Evolutionary conservation across 1,284 basidiomycete species (phyloP).

Genomic region (Serendipita sp.): DNA sequence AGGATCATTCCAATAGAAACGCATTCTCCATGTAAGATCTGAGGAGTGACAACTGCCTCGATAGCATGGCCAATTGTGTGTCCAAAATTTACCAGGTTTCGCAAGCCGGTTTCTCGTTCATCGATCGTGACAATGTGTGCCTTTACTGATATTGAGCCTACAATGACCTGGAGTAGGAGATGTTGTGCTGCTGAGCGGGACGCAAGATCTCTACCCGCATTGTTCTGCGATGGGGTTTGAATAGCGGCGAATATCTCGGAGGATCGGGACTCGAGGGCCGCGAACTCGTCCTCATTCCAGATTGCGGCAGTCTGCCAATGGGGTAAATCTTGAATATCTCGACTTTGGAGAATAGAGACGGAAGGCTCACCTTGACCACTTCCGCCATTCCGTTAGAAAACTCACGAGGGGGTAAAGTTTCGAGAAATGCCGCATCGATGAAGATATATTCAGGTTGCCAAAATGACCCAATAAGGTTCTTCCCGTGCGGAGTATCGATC

Average conservation of each 20-base stretch:
- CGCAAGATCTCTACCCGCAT: constrained; percentile 45
- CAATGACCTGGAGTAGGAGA: constrained; percentile 64
- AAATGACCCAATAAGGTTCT: constrained; percentile 97
- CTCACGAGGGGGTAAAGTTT: constrained; percentile 83
- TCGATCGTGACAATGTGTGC: constrained; percentile 91
- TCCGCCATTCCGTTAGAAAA: constrained; percentile 99
- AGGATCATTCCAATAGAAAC: constrained; percentile 87
- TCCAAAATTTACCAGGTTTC: constrained; percentile 95
- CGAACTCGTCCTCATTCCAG: constrained; percentile 82
- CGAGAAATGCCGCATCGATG: constrained; percentile 91
- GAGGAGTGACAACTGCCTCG: constrained; percentile 82
- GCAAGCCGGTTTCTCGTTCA: constrained; percentile 85
- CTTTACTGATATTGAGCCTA: constrained; percentile 81
- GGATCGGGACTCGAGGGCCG: constrained; percentile 69
- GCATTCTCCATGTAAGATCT: constrained; percentile 87
- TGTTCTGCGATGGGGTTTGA: constrained; percentile 48
- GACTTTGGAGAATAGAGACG: background rate
- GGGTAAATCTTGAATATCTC: background rate
- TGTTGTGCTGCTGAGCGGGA: constrained; percentile 66
- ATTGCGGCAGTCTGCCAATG: constrained; percentile 76
- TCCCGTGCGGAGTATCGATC: constrained; percentile 91
- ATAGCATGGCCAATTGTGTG: constrained; percentile 95
- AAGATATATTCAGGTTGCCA: constrained; percentile 98
- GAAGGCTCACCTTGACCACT: constrained; percentile 69
- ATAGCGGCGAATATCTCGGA: constrained; percentile 76